Base-by-base conservation (phyloP, 805 yeast genomes). In the Cyberlindnera mississippiensis region DNA sequence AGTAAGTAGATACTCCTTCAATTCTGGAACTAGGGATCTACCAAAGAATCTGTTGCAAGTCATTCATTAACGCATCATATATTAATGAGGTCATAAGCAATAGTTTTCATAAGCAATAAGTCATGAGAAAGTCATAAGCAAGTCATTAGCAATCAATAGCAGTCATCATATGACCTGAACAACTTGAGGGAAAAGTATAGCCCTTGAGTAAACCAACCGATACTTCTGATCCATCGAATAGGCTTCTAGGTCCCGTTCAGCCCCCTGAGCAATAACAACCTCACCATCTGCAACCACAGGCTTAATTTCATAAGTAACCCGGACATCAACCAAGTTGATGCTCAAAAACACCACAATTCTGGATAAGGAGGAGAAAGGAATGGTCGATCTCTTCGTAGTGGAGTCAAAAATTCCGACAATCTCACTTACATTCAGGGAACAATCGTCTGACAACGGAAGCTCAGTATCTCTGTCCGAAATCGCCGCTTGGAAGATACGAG, bases 291-390 rank as follows among this genome's bases (percentile, higher is more conserved):
- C n/a, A n/a, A n/a, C n/a, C 7, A 28, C 13, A 9, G 15, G 31
- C 13, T 28, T 28, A 28, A 41, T 34, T 9, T 41, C 28, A n/a
- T 19, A 33, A 16, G 34, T 24, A 4, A 41, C 20, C 27, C 40
- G 35, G 10, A 40, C 29, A 7, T 31, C 19, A 4, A 35, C 9
- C 15, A 30, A 20, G 16, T 35, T 15, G 13, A 35, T 16, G 1
- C 33, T 31, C 20, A 40, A 24, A 13, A 26, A 40, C 18, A 40
- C 28, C 14, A 35, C 33, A 14, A 41, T 17, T 6, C 17, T 36
- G 14, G 27, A 12, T 24, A 37, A 29, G 15, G 13, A 4, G 15
- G 22, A 29, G 11, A 24, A 20, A 8, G 20, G 22, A 12, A 3
- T 33, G n/a, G 6, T 33, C 27, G 7, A 2, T 4, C 16, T 5